Evolutionary conservation across 345 rosid species (phyloP).

Genomic region (Bruguiera parviflora): DNA sequence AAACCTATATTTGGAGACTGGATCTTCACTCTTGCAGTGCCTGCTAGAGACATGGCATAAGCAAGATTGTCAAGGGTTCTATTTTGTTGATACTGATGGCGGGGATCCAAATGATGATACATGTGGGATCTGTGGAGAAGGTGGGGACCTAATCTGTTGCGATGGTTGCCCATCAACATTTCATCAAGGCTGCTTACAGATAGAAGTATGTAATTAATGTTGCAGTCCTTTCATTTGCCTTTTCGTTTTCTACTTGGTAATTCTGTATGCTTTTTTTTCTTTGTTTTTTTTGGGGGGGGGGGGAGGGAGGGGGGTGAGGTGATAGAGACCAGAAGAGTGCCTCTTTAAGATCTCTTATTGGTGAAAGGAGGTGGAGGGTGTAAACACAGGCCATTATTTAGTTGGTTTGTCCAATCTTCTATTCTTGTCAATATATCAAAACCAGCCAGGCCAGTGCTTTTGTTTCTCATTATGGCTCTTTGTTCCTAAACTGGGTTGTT

Average conservation of each 20-base stretch:
- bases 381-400: too few relatives aligned
- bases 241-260: neutral
- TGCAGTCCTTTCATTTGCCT: neutral
- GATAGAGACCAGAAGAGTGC: too few relatives aligned
- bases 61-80: constrained; percentile 59
- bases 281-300: too few relatives aligned
- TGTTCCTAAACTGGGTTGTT: neutral
- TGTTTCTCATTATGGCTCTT: neutral
- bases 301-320: too few relatives aligned
- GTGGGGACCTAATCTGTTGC: constrained; percentile 87
- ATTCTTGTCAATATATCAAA: too few relatives aligned
- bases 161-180: constrained; percentile 97
- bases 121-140: constrained; percentile 96
- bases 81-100: constrained; percentile 56
- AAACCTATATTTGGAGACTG: constrained; percentile 64
- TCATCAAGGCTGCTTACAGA: constrained; percentile 80
- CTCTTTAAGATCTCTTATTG: too few relatives aligned
- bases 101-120: constrained; percentile 95
- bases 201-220: constrained; percentile 48
- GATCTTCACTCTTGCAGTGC: constrained; percentile 66
- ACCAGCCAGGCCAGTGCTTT: neutral
- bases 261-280: too few relatives aligned
- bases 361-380: too few relatives aligned
- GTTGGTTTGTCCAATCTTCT: too few relatives aligned
- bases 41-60: constrained; percentile 67